phyloP scores from a whole-genome alignment of 1,284 basidiomycete genomes.

The Ceratobasidium sp. region DNA sequence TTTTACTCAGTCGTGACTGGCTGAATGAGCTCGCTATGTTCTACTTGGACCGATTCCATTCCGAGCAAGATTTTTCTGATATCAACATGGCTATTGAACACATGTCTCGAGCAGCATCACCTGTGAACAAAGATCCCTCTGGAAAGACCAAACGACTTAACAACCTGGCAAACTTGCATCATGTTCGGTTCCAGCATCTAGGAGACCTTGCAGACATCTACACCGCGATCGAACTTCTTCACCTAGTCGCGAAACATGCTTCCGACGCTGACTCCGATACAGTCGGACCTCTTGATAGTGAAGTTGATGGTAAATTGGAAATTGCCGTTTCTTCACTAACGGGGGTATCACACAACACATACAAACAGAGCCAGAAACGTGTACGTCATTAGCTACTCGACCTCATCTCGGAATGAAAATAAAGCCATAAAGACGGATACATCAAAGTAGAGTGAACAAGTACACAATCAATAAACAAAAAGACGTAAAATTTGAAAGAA shows the following conservation, averaged over 20 bases:
- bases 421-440: too few relatives aligned
- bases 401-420: too few relatives aligned
- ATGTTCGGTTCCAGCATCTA: neutral
- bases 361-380: too few relatives aligned
- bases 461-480: too few relatives aligned
- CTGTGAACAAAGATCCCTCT: neutral
- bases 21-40: neutral
- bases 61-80: neutral
- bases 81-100: neutral
- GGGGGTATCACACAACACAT: too few relatives aligned
- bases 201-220: neutral
- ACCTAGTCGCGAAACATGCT: neutral
- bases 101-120: neutral
- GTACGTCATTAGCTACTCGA: too few relatives aligned
- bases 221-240: neutral
- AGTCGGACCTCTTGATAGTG: too few relatives aligned
- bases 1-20: neutral
- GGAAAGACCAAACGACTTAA: neutral
- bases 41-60: neutral
- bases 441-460: too few relatives aligned
- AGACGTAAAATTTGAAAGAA: too few relatives aligned
- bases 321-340: too few relatives aligned
- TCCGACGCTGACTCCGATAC: neutral
- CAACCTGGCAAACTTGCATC: conserved; percentile 6
- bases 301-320: too few relatives aligned